Evolutionary conservation across 495 filamentous ascomycete species (phyloP), one percentile per base, ranked within the genome.

Genomic region (Cairneyella variabilis): DNA sequence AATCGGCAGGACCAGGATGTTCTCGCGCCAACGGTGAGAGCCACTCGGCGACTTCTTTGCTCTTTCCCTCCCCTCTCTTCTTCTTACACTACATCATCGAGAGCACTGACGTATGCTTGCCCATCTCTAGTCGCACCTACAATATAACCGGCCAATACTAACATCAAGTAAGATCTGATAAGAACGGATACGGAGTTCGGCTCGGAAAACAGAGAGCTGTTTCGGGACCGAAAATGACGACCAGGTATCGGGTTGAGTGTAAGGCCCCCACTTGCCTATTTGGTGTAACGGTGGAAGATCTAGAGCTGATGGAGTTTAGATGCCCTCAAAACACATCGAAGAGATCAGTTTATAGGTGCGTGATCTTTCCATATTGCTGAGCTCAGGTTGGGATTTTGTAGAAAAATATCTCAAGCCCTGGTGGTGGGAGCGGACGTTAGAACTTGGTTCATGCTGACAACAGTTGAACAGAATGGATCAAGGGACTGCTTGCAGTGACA

Each of bases 201-300:
- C n/a, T n/a, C n/a, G n/a, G n/a, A n/a, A n/a, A n/a, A n/a, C n/a
- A n/a, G n/a, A n/a, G n/a, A n/a, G n/a, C n/a, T n/a, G n/a, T n/a
- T n/a, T n/a, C n/a, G n/a, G n/a, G n/a, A n/a, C n/a, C n/a, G n/a
- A 74, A 40, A 47, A 96, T 96, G 91, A 96, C 91, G 12, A 89
- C 89, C 16, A 79, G 90, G 48, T 96, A 96, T 66, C 80, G 90
- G 43, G 90, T 96, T 58, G 91, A 96, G 76, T 95, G 88, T 90
- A 68, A 63, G n/a, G 70, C 44, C 17, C 64, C 30, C 30, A 46
- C 45, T 40, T 40, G 46, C 48, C 54, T 32, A 20, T 18, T 8
- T 37, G 17, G 20, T 45, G 17, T 26, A 58, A n/a, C n/a, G n/a
- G n/a, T n/a, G n/a, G n/a, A n/a, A n/a, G 28, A 47, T 39, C 51